Base-by-base conservation (phyloP, 352 stramenopile species). In the Peronospora belbahrii region DNA sequence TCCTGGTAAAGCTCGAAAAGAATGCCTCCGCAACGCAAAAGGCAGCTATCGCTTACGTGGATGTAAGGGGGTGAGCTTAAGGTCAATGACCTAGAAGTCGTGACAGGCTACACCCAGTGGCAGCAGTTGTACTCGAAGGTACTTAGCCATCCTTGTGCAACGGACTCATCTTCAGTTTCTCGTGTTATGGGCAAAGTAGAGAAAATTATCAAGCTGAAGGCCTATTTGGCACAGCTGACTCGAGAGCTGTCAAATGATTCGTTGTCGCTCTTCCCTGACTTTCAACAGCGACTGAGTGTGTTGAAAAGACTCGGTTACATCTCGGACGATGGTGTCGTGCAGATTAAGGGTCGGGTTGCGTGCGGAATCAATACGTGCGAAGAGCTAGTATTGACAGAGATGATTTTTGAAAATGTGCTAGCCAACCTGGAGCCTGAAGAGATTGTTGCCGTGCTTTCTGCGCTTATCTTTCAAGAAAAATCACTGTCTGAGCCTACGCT, bases 281-380 rank as follows among this genome's bases (percentile, higher is more conserved):
- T 98, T 60, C 82, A 98, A 62, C 85, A 97, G 58, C 78, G 93
- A 6, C 81, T 98, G 20, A 69, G 78, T 19, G 82, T 98, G 35
- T 77, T 98, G 18, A 80, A 90, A 52, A 80, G 82, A 10, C 81
- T 98, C 15, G 92, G 93, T n/a, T 98, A 98, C 71, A 85, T 98
- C 38, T 91, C 81, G 0, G 61, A 76, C 1, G 81, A 88, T 40
- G 77, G 78, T 11, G 74, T 91, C 9, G 93, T 99, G 25, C 85
- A 95, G 41, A 73, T 89, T 24, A 99, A 99, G 62, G 97, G 97
- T 14, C 81, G 95, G 17, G 95, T 98, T 7, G 95, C 95, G 2
- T 99, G 95, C 52, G 95, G 99, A 73, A 92, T 99, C 35, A 98
- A 98, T 72, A 98, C 94, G 2, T 98, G 94, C 51, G 93, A 99